Conservation (phyloP, 2,329 filamentous ascomycete species). For the Sclerotinia sclerotiorum region DNA sequence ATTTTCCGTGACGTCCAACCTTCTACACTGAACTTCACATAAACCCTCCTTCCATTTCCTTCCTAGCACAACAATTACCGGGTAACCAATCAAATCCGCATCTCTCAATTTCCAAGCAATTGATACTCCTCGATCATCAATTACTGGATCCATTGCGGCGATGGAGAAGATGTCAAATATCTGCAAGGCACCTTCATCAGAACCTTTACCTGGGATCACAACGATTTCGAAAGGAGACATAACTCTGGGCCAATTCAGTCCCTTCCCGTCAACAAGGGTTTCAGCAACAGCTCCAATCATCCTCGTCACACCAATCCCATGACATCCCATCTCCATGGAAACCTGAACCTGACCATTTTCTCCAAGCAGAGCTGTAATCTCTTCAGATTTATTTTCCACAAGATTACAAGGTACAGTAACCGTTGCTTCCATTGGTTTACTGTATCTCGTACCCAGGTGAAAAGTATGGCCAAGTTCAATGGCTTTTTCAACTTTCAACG, state of each 20-base stretch:
- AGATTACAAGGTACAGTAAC: constrained; percentile 49
- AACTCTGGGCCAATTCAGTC: constrained; percentile 81
- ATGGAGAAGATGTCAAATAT: constrained; percentile 62
- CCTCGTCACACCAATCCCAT: constrained; percentile 90
- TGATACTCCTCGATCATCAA: constrained; percentile 70
- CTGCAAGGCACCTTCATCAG: constrained; percentile 50
- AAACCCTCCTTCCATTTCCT: constrained; percentile 56
- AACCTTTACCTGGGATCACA: constrained; percentile 56
- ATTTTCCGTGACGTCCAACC: constrained; percentile 33
- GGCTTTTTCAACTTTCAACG: constrained; percentile 65
- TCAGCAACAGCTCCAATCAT: constrained; percentile 86
- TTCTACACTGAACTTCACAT: constrained; percentile 41
- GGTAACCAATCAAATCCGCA: constrained; percentile 86
- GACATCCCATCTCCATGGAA: constrained; percentile 89
- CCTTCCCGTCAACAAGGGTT: constrained; percentile 66
- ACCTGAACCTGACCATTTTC: constrained; percentile 39
- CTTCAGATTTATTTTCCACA: constrained; percentile 26
- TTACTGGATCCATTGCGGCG: constrained; percentile 57
- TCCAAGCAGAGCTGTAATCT: not conserved
- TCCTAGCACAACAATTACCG: constrained; percentile 77
- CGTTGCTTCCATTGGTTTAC: constrained; percentile 65
- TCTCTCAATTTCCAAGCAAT: constrained; percentile 87
- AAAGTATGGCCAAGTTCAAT: constrained; percentile 96
- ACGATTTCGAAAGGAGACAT: constrained; percentile 83
- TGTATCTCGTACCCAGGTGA: constrained; percentile 87